phyloP scores from a whole-genome alignment of 768 basidiomycete genomes.

The Auricularia cornea region DNA sequence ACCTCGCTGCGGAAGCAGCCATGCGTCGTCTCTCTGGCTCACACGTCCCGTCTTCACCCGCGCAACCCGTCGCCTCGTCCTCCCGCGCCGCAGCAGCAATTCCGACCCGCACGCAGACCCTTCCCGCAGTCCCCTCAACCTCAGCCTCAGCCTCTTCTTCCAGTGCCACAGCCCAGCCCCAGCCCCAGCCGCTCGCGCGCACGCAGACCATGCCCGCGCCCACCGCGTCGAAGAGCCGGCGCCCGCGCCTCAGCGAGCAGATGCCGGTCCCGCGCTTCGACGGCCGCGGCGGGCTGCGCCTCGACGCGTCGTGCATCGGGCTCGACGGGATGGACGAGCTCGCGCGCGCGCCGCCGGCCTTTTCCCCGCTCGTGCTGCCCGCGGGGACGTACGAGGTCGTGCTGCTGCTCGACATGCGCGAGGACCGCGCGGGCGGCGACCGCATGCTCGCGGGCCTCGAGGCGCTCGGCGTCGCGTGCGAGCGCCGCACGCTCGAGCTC shows the following conservation, averaged over 20 bases:
- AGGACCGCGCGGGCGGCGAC: slow-evolving; percentile 15
- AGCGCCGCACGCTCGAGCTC: slow-evolving; percentile 26
- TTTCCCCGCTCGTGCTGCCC: slow-evolving; percentile 20
- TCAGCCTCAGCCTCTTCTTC: no score
- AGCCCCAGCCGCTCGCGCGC: neutral
- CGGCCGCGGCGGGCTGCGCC: neutral
- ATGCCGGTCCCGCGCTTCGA: neutral
- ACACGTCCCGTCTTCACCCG: neutral
- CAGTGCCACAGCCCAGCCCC: neutral
- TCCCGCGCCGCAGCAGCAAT: neutral
- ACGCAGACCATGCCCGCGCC: neutral
- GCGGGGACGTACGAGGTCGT: slow-evolving; percentile 28
- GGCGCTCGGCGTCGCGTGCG: slow-evolving; percentile 21
- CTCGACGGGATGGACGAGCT: slow-evolving; percentile 2
- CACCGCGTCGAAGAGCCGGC: neutral
- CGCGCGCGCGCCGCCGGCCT: neutral
- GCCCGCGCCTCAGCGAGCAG: neutral
- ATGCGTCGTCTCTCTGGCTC: neutral
- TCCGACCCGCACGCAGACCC: no score
- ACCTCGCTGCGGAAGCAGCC: neutral
- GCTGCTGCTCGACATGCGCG: slow-evolving; percentile 30
- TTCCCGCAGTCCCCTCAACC: no score
- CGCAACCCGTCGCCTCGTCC: neutral
- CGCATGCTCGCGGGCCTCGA: neutral
- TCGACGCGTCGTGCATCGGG: neutral